These are phyloP conservation scores for Cercospora sp. DNA, from an alignment of 2,329 filamentous ascomycete genomes.

Conservation along the genomic window DNA sequence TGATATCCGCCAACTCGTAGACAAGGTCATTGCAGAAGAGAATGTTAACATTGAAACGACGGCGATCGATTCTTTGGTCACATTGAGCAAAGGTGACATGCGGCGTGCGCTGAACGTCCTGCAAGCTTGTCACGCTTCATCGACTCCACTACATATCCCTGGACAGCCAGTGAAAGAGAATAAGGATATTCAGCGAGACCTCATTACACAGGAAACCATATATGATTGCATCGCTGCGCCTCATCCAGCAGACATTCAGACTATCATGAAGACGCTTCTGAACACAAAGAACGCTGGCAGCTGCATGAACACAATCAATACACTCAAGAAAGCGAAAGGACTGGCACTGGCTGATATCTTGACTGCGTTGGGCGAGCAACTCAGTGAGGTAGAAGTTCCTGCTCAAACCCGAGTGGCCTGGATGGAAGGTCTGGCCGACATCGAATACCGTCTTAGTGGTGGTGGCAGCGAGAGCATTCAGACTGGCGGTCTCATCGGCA, in stretches of 20 bases:
- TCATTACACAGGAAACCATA: conserved; percentile 87
- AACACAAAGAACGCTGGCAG: conserved; percentile 84
- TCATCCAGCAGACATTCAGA: conserved; percentile 81
- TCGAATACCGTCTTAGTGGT: conserved; percentile 86
- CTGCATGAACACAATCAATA: conserved; percentile 83
- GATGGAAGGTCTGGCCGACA: conserved; percentile 86
- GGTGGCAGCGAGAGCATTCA: conserved; percentile 86
- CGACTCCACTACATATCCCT: conserved; percentile 58
- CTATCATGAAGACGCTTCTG: conserved; percentile 81
- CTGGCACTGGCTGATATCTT: conserved; percentile 92
- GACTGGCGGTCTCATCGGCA: conserved; percentile 88
- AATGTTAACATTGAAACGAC: conserved; percentile 77
- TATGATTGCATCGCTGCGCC: conserved; percentile 97
- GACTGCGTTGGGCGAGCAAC: conserved; percentile 78
- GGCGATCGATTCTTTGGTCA: conserved; percentile 80
- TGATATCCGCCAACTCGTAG: conserved; percentile 82
- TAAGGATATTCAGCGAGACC: conserved; percentile 71
- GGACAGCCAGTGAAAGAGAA: conserved; percentile 49
- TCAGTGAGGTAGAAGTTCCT: conserved; percentile 79
- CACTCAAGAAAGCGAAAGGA: conserved; percentile 80
- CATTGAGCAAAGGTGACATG: conserved; percentile 94
- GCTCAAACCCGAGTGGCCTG: conserved; percentile 85
- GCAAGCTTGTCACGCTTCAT: conserved; percentile 94
- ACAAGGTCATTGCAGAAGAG: conserved; percentile 87
- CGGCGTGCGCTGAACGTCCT: conserved; percentile 89